phyloP scores from a whole-genome alignment of 2,329 filamentous ascomycete species.

The Tolypocladium cylindrosporum region DNA sequence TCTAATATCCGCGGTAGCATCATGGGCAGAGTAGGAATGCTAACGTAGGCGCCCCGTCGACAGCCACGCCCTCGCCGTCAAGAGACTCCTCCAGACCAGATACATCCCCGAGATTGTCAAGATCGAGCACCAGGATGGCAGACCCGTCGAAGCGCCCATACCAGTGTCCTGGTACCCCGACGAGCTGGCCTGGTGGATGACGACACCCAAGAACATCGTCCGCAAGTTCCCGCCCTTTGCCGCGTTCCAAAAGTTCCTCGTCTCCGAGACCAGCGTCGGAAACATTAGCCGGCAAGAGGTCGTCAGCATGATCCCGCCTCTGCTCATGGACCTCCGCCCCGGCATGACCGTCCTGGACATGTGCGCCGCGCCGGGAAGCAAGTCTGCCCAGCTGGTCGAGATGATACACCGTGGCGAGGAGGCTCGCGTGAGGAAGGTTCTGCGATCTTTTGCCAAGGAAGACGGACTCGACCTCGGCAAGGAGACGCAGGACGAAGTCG shows the following conservation, averaged over 20 bases:
- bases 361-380: conserved; percentile 94
- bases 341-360: conserved; percentile 92
- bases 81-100: conserved; percentile 74
- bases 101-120: conserved; percentile 86
- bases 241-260: conserved; percentile 93
- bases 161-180: conserved; percentile 90
- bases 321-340: conserved; percentile 82
- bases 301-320: conserved; percentile 96
- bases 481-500: conserved; percentile 36
- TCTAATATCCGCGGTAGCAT: neutral
- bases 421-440: conserved; percentile 64
- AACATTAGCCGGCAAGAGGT: conserved; percentile 97
- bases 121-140: conserved; percentile 74
- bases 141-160: conserved; percentile 69
- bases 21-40: neutral
- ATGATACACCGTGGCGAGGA: conserved; percentile 92
- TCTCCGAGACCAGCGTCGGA: conserved; percentile 92
- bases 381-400: conserved; percentile 90
- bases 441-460: conserved; percentile 52
- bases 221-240: conserved; percentile 90
- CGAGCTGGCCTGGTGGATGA: conserved; percentile 94
- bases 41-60: conserved; percentile 6
- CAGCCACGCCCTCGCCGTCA: conserved; percentile 85
- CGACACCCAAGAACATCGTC: conserved; percentile 90
- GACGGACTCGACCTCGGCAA: conserved; percentile 43